Percentiles rank a stretch among this genome's conserved stretches.
phyloP scores from a whole-genome alignment of 2,329 filamentous ascomycete genomes.

The Chaetomiaceae sp. region DNA sequence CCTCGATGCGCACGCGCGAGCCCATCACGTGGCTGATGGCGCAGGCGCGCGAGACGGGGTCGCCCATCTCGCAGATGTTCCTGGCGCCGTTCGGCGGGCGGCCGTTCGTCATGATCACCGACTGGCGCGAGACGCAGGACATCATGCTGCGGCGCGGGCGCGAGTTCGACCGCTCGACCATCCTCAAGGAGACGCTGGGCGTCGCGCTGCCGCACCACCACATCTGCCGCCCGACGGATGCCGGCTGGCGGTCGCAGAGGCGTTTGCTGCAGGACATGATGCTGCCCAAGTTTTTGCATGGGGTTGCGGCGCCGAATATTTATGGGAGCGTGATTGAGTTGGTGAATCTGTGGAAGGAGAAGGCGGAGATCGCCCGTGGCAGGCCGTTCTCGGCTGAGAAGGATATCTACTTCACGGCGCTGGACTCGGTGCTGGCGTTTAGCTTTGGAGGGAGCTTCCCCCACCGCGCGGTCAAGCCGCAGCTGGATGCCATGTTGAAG shows the following conservation, averaged over 20 bases:
- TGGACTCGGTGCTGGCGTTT: slow-evolving; percentile 32
- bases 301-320: slow-evolving; percentile 32
- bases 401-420: slow-evolving; percentile 31
- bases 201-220: slow-evolving; percentile 33
- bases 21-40: slow-evolving; percentile 30
- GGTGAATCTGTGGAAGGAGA: slow-evolving; percentile 33
- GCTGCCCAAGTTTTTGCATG: slow-evolving; percentile 32
- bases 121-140: slow-evolving; percentile 40
- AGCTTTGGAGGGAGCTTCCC: no score
- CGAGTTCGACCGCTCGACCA: slow-evolving; percentile 40
- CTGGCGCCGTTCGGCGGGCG: no score
- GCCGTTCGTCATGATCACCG: slow-evolving; percentile 42
- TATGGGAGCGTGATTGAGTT: slow-evolving; percentile 30
- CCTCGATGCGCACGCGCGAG: slow-evolving; percentile 33
- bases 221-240: slow-evolving; percentile 29
- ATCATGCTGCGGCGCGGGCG: slow-evolving; percentile 39
- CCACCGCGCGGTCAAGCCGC: no score
- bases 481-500: slow-evolving; percentile 28
- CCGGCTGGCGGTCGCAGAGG: slow-evolving; percentile 31
- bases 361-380: slow-evolving; percentile 29
- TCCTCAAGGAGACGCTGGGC: slow-evolving; percentile 31
- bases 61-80: no score
- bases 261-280: slow-evolving; percentile 37
- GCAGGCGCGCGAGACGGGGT: no score
- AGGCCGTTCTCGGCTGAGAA: slow-evolving; percentile 29